Evolutionary conservation across 306 rosid species (phyloP).

Genomic region (Quercus suber): DNA sequence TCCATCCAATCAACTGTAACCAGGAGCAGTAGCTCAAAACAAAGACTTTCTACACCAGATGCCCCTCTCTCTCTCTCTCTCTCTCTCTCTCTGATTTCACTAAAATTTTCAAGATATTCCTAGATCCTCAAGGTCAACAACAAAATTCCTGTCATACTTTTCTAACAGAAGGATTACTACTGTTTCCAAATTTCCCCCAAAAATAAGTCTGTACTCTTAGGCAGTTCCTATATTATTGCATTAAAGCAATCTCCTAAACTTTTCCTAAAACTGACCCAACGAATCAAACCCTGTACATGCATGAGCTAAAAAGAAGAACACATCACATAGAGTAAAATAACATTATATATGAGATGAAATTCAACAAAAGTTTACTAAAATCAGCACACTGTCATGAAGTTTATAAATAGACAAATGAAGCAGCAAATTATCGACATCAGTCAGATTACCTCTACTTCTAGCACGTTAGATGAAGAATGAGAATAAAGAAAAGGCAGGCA

Average conservation of each 20-base stretch:
- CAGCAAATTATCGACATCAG: constrained; percentile 16
- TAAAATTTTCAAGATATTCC: too few relatives aligned
- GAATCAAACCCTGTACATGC: not conserved
- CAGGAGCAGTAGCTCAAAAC: not conserved
- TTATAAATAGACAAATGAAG: constrained; percentile 12
- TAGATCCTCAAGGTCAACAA: not conserved
- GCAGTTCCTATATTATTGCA: not conserved
- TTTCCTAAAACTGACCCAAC: not conserved
- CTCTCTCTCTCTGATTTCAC: too few relatives aligned
- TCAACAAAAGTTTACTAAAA: constrained; percentile 9
- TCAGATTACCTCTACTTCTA: constrained; percentile 90
- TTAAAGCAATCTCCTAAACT: not conserved
- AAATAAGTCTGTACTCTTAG: not conserved
- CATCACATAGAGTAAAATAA: not conserved
- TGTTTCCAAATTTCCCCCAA: not conserved
- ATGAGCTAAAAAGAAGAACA: not conserved
- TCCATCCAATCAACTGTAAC: not conserved
- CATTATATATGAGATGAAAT: not conserved
- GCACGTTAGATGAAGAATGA: constrained; percentile 91
- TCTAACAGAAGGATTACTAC: not conserved
- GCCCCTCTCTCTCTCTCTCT: not conserved
- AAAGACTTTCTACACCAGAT: not conserved
- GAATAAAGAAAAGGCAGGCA: constrained; percentile 98
- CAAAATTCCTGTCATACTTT: not conserved
- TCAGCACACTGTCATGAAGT: not conserved